Percentiles rank a stretch among this genome's conserved stretches.
Conservation (phyloP, 495 filamentous ascomycete species). For the Lepraria neglecta region DNA sequence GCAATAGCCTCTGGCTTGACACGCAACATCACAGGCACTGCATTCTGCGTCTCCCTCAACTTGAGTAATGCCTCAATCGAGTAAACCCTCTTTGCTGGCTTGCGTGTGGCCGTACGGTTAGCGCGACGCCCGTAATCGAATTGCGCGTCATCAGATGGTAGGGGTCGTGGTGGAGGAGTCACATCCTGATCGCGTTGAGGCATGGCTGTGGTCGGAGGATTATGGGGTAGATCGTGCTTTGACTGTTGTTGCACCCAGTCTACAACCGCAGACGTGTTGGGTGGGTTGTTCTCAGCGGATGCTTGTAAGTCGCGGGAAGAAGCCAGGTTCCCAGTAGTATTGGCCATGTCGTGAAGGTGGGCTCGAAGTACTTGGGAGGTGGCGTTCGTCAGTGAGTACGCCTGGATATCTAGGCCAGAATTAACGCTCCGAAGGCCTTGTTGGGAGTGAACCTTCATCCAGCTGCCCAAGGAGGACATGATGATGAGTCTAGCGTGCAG, state of each 20-base stretch:
- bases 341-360: background rate
- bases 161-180: background rate
- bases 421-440: background rate
- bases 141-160: background rate
- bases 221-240: slow-evolving; percentile 1
- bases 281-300: background rate
- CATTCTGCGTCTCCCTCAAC: slow-evolving; percentile 15
- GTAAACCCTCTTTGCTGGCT: slow-evolving; percentile 10
- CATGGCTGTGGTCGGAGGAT: background rate
- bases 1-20: slow-evolving; percentile 25
- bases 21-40: slow-evolving; percentile 20
- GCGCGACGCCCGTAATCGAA: background rate
- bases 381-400: background rate
- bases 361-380: background rate
- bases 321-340: background rate
- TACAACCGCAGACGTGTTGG: background rate
- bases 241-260: slow-evolving; percentile 1
- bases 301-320: background rate
- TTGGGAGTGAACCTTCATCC: background rate
- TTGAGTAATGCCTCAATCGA: slow-evolving; percentile 20
- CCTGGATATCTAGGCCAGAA: background rate
- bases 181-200: slow-evolving; percentile 6
- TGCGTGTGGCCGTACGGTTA: background rate
- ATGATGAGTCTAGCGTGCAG: background rate
- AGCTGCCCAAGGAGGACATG: background rate